phyloP scores from a whole-genome alignment of 441 rosid species.

The Gossypium lobatum region DNA sequence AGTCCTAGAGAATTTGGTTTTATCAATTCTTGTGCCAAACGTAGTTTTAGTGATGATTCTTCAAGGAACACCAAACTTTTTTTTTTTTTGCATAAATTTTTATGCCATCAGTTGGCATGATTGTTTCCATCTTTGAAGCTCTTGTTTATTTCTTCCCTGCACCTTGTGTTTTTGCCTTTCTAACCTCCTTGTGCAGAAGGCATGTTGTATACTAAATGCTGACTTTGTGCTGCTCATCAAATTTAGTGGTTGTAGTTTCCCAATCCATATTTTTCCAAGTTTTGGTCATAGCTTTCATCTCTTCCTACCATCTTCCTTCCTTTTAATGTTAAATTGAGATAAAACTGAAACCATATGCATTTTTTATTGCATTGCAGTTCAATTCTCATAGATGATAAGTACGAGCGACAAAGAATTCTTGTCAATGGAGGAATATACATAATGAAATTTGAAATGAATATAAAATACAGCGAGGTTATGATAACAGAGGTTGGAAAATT shows the following conservation, averaged over 20 bases:
- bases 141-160: not conserved
- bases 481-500: not conserved
- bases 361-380: not conserved
- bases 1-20: slow-evolving; percentile 7
- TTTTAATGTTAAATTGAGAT: not conserved
- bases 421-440: not conserved
- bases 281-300: not conserved
- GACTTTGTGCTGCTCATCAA: no score
- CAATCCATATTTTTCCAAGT: not conserved
- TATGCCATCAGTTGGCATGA: not conserved
- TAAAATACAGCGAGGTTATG: not conserved
- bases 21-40: slow-evolving; percentile 2
- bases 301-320: not conserved
- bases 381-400: not conserved
- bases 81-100: not conserved
- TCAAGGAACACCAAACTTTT: slow-evolving; percentile 9
- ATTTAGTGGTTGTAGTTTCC: no score
- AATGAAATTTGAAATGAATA: not conserved
- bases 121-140: slow-evolving; percentile 1
- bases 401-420: not conserved
- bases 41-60: slow-evolving; percentile 10
- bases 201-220: not conserved
- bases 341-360: not conserved
- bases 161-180: not conserved
- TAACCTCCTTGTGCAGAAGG: not conserved